Conservation (phyloP, 2,329 filamentous ascomycete genomes). For the Aureobasidium sp. region DNA sequence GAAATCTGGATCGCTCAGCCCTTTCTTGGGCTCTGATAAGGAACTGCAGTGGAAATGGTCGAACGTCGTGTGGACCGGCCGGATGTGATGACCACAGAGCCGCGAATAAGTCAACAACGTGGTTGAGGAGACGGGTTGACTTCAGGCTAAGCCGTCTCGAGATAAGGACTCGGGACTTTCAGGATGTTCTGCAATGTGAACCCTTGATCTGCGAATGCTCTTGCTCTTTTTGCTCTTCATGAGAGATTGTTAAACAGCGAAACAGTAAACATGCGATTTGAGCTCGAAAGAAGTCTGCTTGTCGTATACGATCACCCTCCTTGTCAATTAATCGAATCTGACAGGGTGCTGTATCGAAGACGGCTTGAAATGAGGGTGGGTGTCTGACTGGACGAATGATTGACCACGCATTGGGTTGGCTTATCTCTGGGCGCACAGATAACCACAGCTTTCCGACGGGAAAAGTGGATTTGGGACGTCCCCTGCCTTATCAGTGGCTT, state of each 20-base stretch:
- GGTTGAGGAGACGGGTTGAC: constrained; percentile 2
- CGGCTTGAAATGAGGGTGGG: neutral
- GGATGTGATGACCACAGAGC: neutral
- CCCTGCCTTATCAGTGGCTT: constrained; percentile 12
- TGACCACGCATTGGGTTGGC: neutral
- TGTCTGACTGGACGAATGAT: neutral
- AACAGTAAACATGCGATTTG: neutral
- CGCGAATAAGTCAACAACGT: constrained; percentile 2
- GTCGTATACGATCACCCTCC: neutral
- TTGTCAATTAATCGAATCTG: neutral
- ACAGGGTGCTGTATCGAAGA: neutral
- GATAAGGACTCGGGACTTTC: constrained; percentile 4
- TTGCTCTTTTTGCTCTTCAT: neutral
- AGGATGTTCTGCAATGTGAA: neutral
- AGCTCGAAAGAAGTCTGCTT: neutral
- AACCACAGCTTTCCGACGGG: neutral
- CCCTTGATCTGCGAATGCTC: neutral
- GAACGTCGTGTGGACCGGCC: neutral
- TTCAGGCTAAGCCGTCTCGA: constrained; percentile 8
- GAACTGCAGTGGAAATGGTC: neutral
- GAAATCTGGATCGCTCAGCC: neutral
- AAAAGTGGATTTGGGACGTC: neutral
- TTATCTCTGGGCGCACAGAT: constrained; percentile 11
- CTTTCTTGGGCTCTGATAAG: constrained; percentile 9
- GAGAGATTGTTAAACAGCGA: neutral